These are phyloP conservation scores for Quercus robur DNA, from an alignment of 306 rosid species.

Conservation along the genomic window DNA sequence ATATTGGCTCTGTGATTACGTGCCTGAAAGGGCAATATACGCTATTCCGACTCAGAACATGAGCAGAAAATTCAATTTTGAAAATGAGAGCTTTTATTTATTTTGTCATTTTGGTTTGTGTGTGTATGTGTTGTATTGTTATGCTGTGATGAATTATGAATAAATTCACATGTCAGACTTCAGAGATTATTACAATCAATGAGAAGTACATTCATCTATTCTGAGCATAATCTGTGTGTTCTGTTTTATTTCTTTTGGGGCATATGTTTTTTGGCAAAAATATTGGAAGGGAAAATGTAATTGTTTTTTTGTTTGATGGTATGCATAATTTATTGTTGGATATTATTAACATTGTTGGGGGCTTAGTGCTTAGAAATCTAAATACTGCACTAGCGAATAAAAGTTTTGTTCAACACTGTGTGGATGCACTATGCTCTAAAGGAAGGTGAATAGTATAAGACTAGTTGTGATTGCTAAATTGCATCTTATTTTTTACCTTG, in stretches of 20 bases:
- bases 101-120: rapidly evolving
- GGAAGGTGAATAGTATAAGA: too few relatives aligned
- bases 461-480: too few relatives aligned
- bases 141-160: slow-evolving; percentile 58
- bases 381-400: too few relatives aligned
- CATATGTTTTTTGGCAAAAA: not conserved
- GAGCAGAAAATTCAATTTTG: slow-evolving; percentile 18
- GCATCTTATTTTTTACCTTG: too few relatives aligned
- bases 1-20: slow-evolving; percentile 59
- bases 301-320: too few relatives aligned
- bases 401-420: too few relatives aligned
- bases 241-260: not conserved
- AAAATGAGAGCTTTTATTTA: slow-evolving; percentile 39
- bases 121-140: not conserved
- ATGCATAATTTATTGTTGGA: too few relatives aligned
- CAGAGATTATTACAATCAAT: slow-evolving; percentile 59
- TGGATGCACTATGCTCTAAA: too few relatives aligned
- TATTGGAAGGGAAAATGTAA: too few relatives aligned
- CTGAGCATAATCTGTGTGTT: slow-evolving; percentile 41
- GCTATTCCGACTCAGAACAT: slow-evolving; percentile 60
- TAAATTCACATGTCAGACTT: slow-evolving; percentile 90
- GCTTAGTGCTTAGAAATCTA: too few relatives aligned
- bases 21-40: slow-evolving; percentile 63
- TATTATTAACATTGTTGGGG: too few relatives aligned
- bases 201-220: slow-evolving; percentile 50